Percentiles rank a stretch among this genome's conserved stretches.
Conservation (phyloP, 306 rosid species). For the Pyrus bretschneideri region DNA sequence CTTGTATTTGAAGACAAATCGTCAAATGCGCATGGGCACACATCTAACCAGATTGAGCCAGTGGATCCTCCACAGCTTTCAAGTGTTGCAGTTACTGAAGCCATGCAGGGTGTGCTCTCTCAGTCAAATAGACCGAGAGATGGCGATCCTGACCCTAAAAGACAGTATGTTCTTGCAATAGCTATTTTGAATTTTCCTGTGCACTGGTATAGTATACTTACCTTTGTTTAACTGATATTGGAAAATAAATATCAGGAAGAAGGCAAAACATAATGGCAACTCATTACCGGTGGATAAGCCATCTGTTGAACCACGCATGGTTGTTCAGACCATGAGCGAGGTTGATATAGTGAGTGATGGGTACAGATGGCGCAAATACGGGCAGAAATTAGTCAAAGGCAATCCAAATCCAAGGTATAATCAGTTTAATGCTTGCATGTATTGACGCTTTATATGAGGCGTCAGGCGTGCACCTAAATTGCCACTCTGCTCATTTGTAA, state of each 20-base stretch:
- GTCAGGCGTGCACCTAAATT: background rate
- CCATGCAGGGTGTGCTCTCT: constrained; percentile 33
- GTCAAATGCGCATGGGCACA: constrained; percentile 31
- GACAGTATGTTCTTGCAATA: constrained; percentile 54
- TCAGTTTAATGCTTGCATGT: constrained; percentile 16
- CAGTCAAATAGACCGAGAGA: constrained; percentile 31
- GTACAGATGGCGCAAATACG: constrained; percentile 93
- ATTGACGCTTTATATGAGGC: background rate
- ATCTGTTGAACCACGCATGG: constrained; percentile 44
- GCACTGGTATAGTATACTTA: constrained; percentile 13
- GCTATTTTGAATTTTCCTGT: background rate
- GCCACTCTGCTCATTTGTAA: background rate
- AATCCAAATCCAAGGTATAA: constrained; percentile 76
- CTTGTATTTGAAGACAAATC: constrained; percentile 39
- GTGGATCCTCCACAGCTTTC: constrained; percentile 26
- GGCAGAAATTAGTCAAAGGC: constrained; percentile 86
- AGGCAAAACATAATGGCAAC: constrained; percentile 34
- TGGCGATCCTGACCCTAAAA: constrained; percentile 52
- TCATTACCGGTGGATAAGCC: constrained; percentile 32
- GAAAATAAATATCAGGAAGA: constrained; percentile 48
- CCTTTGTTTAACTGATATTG: constrained; percentile 14
- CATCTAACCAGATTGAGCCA: constrained; percentile 34
- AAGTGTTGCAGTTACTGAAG: constrained; percentile 31
- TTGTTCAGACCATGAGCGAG: constrained; percentile 70
- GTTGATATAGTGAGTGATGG: constrained; percentile 83